A percentile compares a stretch with the other conserved stretches of the same genome.
Evolutionary conservation across 768 basidiomycete species (phyloP).

Genomic region (Clitopilus hobsonii): DNA sequence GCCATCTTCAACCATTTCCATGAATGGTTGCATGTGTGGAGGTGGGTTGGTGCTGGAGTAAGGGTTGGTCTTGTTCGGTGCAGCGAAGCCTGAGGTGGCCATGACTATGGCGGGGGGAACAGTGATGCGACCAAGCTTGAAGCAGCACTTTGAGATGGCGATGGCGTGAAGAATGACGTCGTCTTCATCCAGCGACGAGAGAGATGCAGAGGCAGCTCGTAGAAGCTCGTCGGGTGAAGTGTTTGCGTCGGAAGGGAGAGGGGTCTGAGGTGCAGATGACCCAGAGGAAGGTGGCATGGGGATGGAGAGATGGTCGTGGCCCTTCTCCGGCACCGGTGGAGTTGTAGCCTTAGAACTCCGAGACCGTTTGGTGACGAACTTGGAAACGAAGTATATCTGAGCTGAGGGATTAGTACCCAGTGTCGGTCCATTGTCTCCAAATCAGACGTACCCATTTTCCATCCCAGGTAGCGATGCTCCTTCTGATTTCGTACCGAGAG

Average conservation of each 20-base stretch:
- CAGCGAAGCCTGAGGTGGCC: conserved; percentile 51
- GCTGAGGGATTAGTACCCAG: not conserved
- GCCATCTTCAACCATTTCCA: conserved; percentile 24
- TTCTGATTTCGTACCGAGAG: conserved; percentile 54
- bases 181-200: conserved; percentile 39
- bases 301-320: conserved; percentile 4
- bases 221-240: conserved; percentile 21
- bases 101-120: conserved; percentile 64
- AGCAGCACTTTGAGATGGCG: conserved; percentile 58
- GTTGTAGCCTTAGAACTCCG: conserved; percentile 27
- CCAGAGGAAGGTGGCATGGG: not conserved
- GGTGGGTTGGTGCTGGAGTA: conserved; percentile 32
- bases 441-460: conserved; percentile 63
- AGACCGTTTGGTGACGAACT: conserved; percentile 52
- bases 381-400: conserved; percentile 60
- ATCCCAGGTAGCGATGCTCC: conserved; percentile 61
- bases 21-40: conserved; percentile 44
- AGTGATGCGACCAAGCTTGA: conserved; percentile 69
- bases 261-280: not conserved
- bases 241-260: conserved; percentile 1
- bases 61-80: not conserved
- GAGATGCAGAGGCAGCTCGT: conserved; percentile 25
- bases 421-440: not conserved
- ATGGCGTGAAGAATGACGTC: conserved; percentile 60
- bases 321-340: not conserved